phyloP scores from a whole-genome alignment of 2,329 filamentous ascomycete genomes.

The Fusarium sambucinum region DNA sequence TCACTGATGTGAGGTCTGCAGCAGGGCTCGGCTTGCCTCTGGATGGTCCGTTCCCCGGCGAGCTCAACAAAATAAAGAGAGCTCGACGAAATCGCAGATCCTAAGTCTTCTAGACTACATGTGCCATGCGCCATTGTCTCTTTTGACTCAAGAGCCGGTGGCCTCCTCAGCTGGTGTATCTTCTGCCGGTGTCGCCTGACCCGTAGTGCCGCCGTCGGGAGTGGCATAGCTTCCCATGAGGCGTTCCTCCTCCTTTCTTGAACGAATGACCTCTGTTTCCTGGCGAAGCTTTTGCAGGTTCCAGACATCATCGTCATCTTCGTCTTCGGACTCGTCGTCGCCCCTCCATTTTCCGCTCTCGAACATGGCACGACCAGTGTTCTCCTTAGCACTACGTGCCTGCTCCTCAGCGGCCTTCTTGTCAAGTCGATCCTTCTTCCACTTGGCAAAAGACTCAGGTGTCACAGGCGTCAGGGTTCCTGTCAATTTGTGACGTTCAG shows the following conservation, averaged over 20 bases:
- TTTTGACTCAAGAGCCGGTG: slow-evolving; percentile 44
- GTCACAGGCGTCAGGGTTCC: slow-evolving; percentile 94
- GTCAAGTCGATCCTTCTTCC: slow-evolving; percentile 93
- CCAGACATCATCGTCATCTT: slow-evolving; percentile 72
- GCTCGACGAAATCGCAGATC: slow-evolving; percentile 45
- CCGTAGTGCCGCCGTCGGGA: slow-evolving; percentile 22
- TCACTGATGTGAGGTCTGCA: slow-evolving; percentile 41
- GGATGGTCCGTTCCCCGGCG: slow-evolving; percentile 44
- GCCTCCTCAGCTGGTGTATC: slow-evolving; percentile 38
- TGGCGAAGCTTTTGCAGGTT: slow-evolving; percentile 84
- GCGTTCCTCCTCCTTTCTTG: slow-evolving; percentile 82
- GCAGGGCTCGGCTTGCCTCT: slow-evolving; percentile 51
- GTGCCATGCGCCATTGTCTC: slow-evolving; percentile 27
- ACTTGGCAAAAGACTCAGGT: slow-evolving; percentile 91
- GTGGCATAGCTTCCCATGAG: slow-evolving; percentile 54
- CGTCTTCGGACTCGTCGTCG: slow-evolving; percentile 71
- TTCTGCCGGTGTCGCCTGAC: slow-evolving; percentile 33
- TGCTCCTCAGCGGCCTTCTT: slow-evolving; percentile 97
- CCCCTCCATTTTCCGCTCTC: slow-evolving; percentile 94
- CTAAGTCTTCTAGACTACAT: slow-evolving; percentile 42
- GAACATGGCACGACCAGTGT: slow-evolving; percentile 93
- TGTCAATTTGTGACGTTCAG: slow-evolving; percentile 93
- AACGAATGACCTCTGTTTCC: slow-evolving; percentile 83
- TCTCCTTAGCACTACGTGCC: slow-evolving; percentile 91
- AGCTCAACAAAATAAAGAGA: slow-evolving; percentile 37